Evolutionary conservation across 495 filamentous ascomycete species (phyloP), one percentile per base, ranked within the genome.

Genomic region (Schizothecium vesticola): DNA sequence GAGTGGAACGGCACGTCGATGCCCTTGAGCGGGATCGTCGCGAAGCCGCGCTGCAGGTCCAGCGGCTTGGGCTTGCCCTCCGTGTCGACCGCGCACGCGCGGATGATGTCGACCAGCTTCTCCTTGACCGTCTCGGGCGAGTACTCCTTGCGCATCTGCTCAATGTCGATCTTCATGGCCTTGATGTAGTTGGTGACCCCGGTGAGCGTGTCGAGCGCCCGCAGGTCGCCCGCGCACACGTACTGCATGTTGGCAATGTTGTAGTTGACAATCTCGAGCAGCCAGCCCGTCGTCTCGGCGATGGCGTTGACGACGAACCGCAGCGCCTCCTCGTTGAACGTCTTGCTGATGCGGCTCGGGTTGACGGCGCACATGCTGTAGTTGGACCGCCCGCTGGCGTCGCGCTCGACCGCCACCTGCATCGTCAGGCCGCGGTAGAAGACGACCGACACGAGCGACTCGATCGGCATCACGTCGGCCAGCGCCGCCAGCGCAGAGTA

Each of bases 311-410:
- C 93, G 23, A 98, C 91, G 74, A 96, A 98, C 73, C 96, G 94
- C 66, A 99, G 84, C 21, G 95, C 95, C 76, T 93, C 89, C 80
- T 99, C 95, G 78, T 94, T 97, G 86, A 99, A 99, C 9, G 92
- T 97, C 84, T 95, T 96, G 69, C 90, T 94, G 79, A 99, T 95
- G 70, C 95, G 88, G 82, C 92, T 95, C 56, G 95, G 95, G 80
- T 99, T 99, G 81, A 98, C 94, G 64, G 95, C 95, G 76, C 93
- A 96, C 95, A 99, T 99, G 61, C 90, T 91, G 83, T 99, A 99
- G 82, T 97, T 98, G 63, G 92, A 96, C 57, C 95, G 91, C 63
- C 95, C 95, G 67, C 87, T 81, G 65, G 88, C 93, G 78, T 99
- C 95, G 76, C 95, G 93, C 79, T 98, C 96, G 72, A 99, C 95